These are phyloP conservation scores for Syzygium aqueum DNA, from an alignment of 345 rosid species.

Conservation along the genomic window DNA sequence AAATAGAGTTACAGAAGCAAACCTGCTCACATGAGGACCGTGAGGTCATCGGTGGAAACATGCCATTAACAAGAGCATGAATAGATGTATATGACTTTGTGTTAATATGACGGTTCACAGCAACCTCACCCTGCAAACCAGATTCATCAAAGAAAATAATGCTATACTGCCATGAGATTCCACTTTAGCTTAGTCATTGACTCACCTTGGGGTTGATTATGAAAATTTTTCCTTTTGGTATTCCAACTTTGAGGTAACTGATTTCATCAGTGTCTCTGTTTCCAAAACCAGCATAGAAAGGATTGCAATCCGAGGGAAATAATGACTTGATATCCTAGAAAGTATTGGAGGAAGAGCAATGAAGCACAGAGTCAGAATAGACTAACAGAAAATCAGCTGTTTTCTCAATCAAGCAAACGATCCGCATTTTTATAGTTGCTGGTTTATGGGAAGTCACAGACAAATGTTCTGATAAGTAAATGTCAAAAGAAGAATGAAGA, in stretches of 20 bases:
- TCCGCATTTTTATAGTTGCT: neutral
- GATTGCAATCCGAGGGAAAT: slow-evolving; percentile 83
- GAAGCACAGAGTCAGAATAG: neutral
- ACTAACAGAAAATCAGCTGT: neutral
- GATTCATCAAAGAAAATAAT: neutral
- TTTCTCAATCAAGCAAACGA: neutral
- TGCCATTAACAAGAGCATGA: slow-evolving; percentile 71
- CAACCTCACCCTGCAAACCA: slow-evolving; percentile 76
- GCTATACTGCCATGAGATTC: neutral
- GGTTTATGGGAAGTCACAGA: neutral
- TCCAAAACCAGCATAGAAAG: slow-evolving; percentile 98
- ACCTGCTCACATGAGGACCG: slow-evolving; percentile 59
- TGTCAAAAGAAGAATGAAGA: neutral
- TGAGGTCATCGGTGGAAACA: slow-evolving; percentile 60
- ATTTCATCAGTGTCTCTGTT: slow-evolving; percentile 95
- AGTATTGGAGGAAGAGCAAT: neutral
- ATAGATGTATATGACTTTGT: slow-evolving; percentile 73
- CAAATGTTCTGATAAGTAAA: neutral
- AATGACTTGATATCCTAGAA: slow-evolving; percentile 72
- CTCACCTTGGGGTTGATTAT: slow-evolving; percentile 92
- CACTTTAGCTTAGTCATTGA: neutral
- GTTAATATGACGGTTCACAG: slow-evolving; percentile 58
- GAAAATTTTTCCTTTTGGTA: slow-evolving; percentile 89
- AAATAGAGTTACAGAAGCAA: neutral
- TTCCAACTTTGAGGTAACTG: slow-evolving; percentile 92